Conservation (phyloP, 441 rosid species). For the Jatropha podagrica region DNA sequence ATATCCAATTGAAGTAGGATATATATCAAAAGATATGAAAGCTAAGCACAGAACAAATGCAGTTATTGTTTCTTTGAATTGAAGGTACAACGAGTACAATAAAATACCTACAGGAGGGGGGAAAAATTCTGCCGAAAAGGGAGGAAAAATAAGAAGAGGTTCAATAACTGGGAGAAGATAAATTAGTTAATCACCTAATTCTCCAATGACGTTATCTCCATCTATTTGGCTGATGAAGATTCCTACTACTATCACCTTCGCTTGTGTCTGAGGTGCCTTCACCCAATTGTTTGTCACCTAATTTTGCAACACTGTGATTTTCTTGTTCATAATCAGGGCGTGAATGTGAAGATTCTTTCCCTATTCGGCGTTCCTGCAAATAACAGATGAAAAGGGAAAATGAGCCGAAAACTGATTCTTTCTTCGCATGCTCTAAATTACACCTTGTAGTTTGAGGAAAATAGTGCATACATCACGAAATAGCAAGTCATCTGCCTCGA, state of each 20-base stretch:
- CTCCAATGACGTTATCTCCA: constrained; percentile 38
- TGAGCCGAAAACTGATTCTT: background rate
- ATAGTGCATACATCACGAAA: constrained; percentile 57
- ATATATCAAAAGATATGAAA: constrained; percentile 11
- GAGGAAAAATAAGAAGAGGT: background rate
- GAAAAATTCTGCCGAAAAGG: background rate
- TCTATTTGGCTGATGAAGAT: constrained; percentile 45
- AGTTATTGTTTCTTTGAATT: constrained; percentile 28
- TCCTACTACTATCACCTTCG: constrained; percentile 52
- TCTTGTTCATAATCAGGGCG: constrained; percentile 30
- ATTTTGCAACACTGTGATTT: constrained; percentile 26
- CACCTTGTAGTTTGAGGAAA: background rate
- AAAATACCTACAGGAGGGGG: constrained; percentile 11
- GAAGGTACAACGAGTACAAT: constrained; percentile 25
- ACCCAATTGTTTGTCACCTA: constrained; percentile 36
- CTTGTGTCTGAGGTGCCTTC: constrained; percentile 45
- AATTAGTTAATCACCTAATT: constrained; percentile 40
- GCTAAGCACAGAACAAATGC: constrained; percentile 20
- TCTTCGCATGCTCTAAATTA: constrained; percentile 8
- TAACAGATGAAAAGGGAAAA: background rate
- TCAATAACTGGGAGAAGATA: constrained; percentile 11
- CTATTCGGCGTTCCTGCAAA: constrained; percentile 60
- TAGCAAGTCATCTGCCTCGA: constrained; percentile 84
- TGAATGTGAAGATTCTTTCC: constrained; percentile 47
- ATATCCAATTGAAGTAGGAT: constrained; percentile 22